Conservation (phyloP, 148 eudicot genomes). For the Vaccinium vitisidaea region DNA sequence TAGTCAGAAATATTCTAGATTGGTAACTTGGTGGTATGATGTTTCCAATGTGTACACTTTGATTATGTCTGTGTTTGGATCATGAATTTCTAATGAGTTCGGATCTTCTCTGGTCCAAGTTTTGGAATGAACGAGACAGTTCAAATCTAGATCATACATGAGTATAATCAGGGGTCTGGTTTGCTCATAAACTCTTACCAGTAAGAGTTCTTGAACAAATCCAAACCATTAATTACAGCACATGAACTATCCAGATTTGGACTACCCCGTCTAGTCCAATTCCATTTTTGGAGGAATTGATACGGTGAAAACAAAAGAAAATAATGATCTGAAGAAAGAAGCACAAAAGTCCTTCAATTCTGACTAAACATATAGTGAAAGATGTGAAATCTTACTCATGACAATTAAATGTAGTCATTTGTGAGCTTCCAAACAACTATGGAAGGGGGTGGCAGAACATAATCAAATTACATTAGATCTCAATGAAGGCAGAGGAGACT, state of each 20-base stretch:
- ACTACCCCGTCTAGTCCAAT: no score
- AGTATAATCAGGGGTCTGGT: no score
- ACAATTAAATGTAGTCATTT: conserved; percentile 11
- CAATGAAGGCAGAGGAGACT: background rate
- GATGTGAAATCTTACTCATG: conserved; percentile 14
- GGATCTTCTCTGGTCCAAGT: no score
- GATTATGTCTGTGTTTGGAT: background rate
- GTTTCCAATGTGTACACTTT: background rate
- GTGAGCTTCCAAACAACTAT: conserved; percentile 6
- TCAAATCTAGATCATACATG: no score
- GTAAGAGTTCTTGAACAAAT: no score
- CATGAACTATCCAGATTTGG: no score
- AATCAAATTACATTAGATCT: background rate
- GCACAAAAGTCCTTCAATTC: background rate
- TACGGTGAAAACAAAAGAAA: background rate
- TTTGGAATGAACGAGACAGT: no score
- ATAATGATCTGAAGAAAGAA: background rate
- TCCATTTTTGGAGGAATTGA: background rate
- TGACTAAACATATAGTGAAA: background rate
- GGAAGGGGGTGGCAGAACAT: background rate
- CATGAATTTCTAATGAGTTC: background rate
- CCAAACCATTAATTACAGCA: no score
- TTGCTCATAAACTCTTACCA: no score
- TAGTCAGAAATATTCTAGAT: background rate
- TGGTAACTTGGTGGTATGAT: background rate